Percentiles rank a stretch among this genome's conserved stretches.
phyloP scores from a whole-genome alignment of 768 basidiomycete genomes.

The Suillus alpinus region DNA sequence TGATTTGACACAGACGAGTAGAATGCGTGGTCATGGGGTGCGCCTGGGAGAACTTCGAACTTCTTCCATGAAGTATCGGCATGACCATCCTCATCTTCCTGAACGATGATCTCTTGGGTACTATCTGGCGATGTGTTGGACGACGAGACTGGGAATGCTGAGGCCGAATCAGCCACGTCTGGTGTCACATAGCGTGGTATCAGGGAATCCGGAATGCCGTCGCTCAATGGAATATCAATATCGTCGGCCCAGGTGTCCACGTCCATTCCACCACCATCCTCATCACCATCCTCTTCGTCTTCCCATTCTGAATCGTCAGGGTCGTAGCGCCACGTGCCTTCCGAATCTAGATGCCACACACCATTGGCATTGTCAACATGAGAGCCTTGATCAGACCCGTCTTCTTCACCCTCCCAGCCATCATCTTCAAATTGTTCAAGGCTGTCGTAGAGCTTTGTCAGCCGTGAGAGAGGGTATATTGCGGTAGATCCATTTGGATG shows the following conservation, averaged over 20 bases:
- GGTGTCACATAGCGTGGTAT: conserved; percentile 14
- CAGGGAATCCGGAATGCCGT: conserved; percentile 15
- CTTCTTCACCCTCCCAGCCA: conserved; percentile 51
- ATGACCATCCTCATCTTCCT: conserved; percentile 29
- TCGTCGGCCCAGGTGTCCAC: conserved; percentile 29
- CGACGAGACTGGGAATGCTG: conserved; percentile 26
- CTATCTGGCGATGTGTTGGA: conserved; percentile 29
- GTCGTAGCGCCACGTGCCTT: conserved; percentile 32
- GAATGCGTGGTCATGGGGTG: conserved; percentile 84
- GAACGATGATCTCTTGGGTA: conserved; percentile 28
- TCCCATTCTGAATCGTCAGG: conserved; percentile 32
- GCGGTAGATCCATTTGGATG: conserved; percentile 55
- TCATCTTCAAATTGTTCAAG: conserved; percentile 77
- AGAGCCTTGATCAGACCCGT: conserved; percentile 27
- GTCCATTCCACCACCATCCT: conserved; percentile 36
- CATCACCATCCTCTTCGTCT: conserved; percentile 22
- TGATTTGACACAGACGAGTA: conserved; percentile 56
- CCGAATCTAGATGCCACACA: conserved; percentile 42
- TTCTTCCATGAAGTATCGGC: conserved; percentile 62
- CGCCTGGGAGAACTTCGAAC: conserved; percentile 76
- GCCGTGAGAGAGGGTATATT: conserved; percentile 58
- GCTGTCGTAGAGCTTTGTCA: conserved; percentile 79
- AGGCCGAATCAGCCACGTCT: conserved; percentile 21
- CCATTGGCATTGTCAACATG: conserved; percentile 44
- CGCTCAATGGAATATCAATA: conserved; percentile 17